A percentile compares a stretch with the other conserved stretches of the same genome.
phyloP scores from a whole-genome alignment of 1,139 yeast species.

The Pichia sp. region DNA sequence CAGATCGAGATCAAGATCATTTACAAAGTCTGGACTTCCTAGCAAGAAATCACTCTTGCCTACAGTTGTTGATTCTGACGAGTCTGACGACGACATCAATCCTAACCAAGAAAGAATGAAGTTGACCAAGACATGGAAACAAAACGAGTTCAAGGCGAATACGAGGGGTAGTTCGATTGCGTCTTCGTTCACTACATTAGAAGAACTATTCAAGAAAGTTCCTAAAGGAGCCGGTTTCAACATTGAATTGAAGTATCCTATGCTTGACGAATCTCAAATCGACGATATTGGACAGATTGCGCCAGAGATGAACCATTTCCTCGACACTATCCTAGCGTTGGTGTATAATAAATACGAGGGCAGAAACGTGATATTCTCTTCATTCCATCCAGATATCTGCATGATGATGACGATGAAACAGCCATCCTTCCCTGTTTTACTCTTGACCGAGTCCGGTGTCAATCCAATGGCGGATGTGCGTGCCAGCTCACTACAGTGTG shows the following conservation, averaged over 20 bases:
- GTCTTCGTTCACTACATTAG: slow-evolving; percentile 85
- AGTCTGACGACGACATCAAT: slow-evolving; percentile 18
- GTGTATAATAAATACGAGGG: slow-evolving; percentile 80
- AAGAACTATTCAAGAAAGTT: slow-evolving; percentile 76
- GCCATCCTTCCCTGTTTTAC: slow-evolving; percentile 88
- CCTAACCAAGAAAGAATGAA: slow-evolving; percentile 67
- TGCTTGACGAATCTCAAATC: slow-evolving; percentile 88
- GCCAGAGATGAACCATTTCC: slow-evolving; percentile 82
- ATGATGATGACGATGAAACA: slow-evolving; percentile 83
- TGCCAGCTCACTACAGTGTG: slow-evolving; percentile 86
- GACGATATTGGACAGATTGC: slow-evolving; percentile 90
- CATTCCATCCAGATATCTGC: slow-evolving; percentile 95
- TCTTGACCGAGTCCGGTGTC: slow-evolving; percentile 88
- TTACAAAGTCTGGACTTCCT: slow-evolving; percentile 13
- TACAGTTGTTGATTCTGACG: not conserved
- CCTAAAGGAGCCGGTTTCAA: slow-evolving; percentile 90
- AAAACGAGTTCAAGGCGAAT: slow-evolving; percentile 88
- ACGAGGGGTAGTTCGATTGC: slow-evolving; percentile 89
- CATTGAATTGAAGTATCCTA: slow-evolving; percentile 93
- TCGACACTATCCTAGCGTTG: slow-evolving; percentile 76
- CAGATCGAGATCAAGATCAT: slow-evolving; percentile 27
- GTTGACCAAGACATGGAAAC: slow-evolving; percentile 83
- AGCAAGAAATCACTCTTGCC: not conserved
- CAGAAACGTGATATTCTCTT: slow-evolving; percentile 85
- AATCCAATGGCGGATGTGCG: slow-evolving; percentile 82